phyloP scores from a whole-genome alignment of 768 basidiomycete genomes.

The Termitomyces sp. region DNA sequence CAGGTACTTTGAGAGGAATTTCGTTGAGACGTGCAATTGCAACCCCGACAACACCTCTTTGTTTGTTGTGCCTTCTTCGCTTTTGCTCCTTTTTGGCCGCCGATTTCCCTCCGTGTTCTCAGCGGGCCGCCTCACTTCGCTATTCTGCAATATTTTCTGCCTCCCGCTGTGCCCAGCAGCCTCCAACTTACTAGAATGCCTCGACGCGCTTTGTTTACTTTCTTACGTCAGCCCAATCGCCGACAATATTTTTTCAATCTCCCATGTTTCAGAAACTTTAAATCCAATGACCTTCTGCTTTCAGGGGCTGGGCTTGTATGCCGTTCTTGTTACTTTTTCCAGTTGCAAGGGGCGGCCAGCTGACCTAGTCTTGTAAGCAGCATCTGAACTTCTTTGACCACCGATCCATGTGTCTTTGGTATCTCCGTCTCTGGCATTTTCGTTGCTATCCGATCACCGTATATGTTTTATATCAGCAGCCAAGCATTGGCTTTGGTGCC shows the following conservation, averaged over 20 bases:
- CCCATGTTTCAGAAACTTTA: neutral
- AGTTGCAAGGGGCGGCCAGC: neutral
- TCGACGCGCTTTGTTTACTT: neutral
- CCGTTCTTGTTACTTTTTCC: neutral
- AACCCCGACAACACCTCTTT: conserved; percentile 34
- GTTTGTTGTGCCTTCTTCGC: conserved; percentile 23
- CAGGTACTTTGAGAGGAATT: conserved; percentile 54
- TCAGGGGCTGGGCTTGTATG: neutral
- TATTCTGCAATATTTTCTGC: neutral
- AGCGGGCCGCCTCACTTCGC: neutral
- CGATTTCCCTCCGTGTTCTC: neutral
- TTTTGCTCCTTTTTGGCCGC: conserved; percentile 6
- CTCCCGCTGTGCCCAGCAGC: neutral
- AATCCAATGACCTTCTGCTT: neutral
- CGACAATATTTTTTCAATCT: conserved; percentile 18
- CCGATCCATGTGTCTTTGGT: neutral
- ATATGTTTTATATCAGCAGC: neutral
- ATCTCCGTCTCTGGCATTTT: neutral
- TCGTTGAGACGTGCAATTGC: conserved; percentile 32
- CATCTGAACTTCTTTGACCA: neutral
- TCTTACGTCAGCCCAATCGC: conserved; percentile 19
- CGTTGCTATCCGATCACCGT: conserved; percentile 3
- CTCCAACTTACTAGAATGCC: neutral
- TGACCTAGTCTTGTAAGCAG: neutral
- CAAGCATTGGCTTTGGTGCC: neutral